Evolutionary conservation across 192 early-diverging fungal genomes (phyloP).

Genomic region (Podila epigama): DNA sequence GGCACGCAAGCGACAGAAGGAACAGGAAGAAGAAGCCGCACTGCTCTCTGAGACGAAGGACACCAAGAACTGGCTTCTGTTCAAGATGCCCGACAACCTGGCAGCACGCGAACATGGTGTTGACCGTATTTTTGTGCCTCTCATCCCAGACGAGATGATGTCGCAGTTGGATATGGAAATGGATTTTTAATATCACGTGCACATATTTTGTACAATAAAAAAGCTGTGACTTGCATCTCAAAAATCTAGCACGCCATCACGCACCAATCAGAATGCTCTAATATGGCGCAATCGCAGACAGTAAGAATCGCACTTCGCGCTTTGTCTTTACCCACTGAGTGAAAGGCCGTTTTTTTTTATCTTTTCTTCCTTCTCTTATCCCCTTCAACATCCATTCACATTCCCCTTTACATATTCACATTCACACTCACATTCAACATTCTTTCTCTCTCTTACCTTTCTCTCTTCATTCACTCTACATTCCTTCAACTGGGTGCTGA

Average conservation of each 20-base stretch:
- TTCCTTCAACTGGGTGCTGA: neutral
- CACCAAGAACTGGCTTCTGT: slow-evolving; percentile 17
- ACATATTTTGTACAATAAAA: too few relatives aligned
- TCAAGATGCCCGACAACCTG: slow-evolving; percentile 18
- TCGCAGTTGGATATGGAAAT: slow-evolving; percentile 5
- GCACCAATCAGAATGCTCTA: neutral
- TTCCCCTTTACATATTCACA: neutral
- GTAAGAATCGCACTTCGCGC: too few relatives aligned
- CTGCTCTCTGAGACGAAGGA: slow-evolving; percentile 13
- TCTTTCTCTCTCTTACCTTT: neutral
- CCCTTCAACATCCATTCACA: neutral
- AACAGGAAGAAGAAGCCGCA: neutral
- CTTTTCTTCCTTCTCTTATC: neutral
- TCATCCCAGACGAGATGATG: slow-evolving; percentile 41
- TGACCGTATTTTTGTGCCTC: slow-evolving; percentile 24
- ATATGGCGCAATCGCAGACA: neutral
- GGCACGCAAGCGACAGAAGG: neutral
- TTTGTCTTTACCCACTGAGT: too few relatives aligned
- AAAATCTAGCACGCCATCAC: neutral
- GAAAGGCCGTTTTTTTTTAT: neutral
- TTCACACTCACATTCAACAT: neutral
- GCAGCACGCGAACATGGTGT: slow-evolving; percentile 6
- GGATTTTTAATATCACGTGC: too few relatives aligned
- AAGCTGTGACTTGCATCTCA: neutral
- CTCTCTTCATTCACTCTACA: neutral